Percentiles rank a stretch among this genome's conserved stretches.
Conservation (phyloP, 495 filamentous ascomycete species). For the Lentithecium fluviatile region DNA sequence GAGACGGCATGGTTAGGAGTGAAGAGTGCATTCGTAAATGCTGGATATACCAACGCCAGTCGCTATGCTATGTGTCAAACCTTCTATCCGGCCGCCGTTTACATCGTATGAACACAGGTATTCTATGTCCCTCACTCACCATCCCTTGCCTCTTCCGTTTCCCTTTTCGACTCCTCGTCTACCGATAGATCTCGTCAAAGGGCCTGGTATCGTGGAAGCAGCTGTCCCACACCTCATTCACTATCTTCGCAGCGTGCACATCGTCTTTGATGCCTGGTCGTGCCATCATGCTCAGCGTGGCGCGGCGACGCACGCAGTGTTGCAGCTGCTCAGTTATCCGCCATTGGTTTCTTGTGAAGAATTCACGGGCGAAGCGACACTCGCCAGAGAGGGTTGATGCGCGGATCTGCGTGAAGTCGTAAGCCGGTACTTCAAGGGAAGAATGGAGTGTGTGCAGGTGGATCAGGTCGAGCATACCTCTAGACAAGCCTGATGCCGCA, state of each 20-base stretch:
- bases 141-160: too few relatives aligned
- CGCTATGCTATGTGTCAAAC: too few relatives aligned
- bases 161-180: constrained; percentile 33
- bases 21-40: too few relatives aligned
- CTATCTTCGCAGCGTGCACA: constrained; percentile 78
- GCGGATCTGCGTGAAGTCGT: constrained; percentile 63
- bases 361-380: constrained; percentile 86
- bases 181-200: constrained; percentile 95
- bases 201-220: constrained; percentile 92
- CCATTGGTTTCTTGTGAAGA: constrained; percentile 79
- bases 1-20: too few relatives aligned
- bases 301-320: constrained; percentile 80
- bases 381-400: constrained; percentile 90
- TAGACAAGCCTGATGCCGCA: constrained; percentile 91
- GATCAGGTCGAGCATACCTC: too few relatives aligned
- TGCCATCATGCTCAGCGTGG: constrained; percentile 68
- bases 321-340: constrained; percentile 89
- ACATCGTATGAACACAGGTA: too few relatives aligned
- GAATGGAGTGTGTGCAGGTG: not conserved
- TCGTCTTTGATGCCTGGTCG: constrained; percentile 82
- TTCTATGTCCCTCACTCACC: too few relatives aligned
- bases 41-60: too few relatives aligned
- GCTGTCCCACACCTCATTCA: constrained; percentile 97
- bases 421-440: not conserved
- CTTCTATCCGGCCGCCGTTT: too few relatives aligned